Conservation (phyloP, 139 green algal species). For the Chlamydomonas asymmetrica region DNA sequence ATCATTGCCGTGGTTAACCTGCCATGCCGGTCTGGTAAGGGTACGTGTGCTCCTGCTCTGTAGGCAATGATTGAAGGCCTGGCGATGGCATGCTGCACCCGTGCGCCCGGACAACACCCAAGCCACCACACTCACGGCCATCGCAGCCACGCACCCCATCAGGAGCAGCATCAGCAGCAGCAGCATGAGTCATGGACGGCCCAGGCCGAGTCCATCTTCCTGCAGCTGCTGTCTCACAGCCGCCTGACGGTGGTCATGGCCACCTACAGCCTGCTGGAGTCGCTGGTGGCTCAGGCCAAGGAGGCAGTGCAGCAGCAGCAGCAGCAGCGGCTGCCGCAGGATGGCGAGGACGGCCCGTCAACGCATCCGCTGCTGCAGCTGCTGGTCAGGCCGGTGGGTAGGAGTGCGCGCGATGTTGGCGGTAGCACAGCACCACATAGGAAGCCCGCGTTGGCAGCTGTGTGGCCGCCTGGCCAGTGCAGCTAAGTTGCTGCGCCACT, state of each 20-base stretch:
- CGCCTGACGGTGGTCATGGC: conserved; percentile 21
- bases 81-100: conserved; percentile 16
- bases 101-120: not conserved
- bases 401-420: no score
- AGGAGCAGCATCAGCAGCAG: not conserved
- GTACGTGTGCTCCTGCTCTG: not conserved
- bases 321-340: conserved; percentile 4
- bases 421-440: no score
- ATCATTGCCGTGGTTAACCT: conserved; percentile 4
- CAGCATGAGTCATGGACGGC: not conserved
- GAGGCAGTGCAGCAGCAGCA: not conserved
- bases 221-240: conserved; percentile 28
- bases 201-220: conserved; percentile 22
- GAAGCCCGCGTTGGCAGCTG: no score
- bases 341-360: no score
- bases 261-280: conserved; percentile 31
- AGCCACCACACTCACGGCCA: not conserved
- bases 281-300: conserved; percentile 11
- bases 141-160: not conserved
- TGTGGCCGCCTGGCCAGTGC: no score
- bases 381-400: conserved; percentile 3
- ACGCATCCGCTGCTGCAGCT: conserved; percentile 6
- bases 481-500: no score
- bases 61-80: conserved; percentile 33
- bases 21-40: not conserved